phyloP scores from a whole-genome alignment of 108 stramenopile genomes.

The Cyclotella baltica region DNA sequence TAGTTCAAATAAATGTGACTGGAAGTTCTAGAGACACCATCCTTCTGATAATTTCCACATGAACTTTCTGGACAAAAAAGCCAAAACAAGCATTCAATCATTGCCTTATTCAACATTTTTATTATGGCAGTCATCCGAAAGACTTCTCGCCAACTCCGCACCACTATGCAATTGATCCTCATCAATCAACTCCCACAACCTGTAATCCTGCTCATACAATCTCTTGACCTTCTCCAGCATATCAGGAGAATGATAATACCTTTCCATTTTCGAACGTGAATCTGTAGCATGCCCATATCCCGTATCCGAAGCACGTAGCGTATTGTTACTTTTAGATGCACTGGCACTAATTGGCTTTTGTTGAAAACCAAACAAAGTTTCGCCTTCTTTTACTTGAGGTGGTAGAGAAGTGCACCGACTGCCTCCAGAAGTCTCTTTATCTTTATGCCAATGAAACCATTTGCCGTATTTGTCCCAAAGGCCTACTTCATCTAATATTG shows the following conservation, averaged over 20 bases:
- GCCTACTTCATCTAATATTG: conserved; percentile 44
- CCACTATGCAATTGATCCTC: conserved; percentile 16
- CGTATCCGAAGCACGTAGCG: conserved; percentile 11
- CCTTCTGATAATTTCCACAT: too few species aligned
- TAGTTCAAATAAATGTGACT: too few species aligned
- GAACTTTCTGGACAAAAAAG: too few species aligned
- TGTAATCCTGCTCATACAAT: conserved; percentile 23
- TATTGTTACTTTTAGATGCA: not conserved
- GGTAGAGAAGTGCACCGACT: not conserved
- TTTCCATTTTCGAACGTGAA: conserved; percentile 13
- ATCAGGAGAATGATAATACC: conserved; percentile 14
- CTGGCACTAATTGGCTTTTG: not conserved
- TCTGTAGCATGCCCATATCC: conserved; percentile 32
- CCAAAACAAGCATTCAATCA: not conserved
- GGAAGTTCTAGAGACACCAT: too few species aligned
- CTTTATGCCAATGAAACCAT: conserved; percentile 26
- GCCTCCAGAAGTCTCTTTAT: conserved; percentile 2
- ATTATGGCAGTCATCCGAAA: conserved; percentile 18
- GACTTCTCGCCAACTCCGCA: conserved; percentile 15
- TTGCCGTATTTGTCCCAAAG: conserved; percentile 53
- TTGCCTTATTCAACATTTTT: not conserved
- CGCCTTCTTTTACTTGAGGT: conserved; percentile 5
- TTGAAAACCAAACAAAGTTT: conserved; percentile 34
- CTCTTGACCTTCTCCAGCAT: conserved; percentile 21
- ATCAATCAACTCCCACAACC: conserved; percentile 30